Base-by-base conservation (phyloP, 1,284 basidiomycete genomes). In the Papiliotrema nemorosa region DNA sequence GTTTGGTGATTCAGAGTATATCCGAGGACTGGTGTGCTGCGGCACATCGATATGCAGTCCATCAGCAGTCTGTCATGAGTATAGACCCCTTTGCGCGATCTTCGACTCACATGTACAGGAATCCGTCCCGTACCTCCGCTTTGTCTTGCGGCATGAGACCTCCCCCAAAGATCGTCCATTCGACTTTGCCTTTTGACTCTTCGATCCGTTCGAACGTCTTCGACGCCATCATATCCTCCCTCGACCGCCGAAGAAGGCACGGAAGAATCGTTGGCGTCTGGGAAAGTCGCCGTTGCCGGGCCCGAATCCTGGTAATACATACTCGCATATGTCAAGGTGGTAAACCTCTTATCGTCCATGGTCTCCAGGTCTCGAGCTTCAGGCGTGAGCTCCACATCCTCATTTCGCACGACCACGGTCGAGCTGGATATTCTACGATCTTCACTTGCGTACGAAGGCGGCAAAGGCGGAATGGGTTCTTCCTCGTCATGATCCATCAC, bases 281-380 rank as follows among this genome's bases (percentile, higher is more conserved):
- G 52, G 6, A 24, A 33, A 13, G 25, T 44, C 7, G 61, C 64
- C 14, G 62, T 58, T 0, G 59, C 39, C 2, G 69, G 66, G 1
- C 55, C 60, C 16, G 69, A 70, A 25, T 66, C 66, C 33, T 67
- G 63, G 10, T 53, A 63, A 48, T 66, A 71, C 4, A 55, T 34
- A 4, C 61, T 64, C 4, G 60, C 53, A 26, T 46, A 46, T 4
- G 44, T 46, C 33, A 46, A 3, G 20, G 25, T 37, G 20, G 44
- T 46, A 9, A 46, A 24, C 12, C 62, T 53, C 29, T 55, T 57
- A 27, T 55, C 49, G 13, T 38, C 34, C 43, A 16, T 34, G 29
- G 16, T 22, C 20, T 12, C 29, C n/a, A 22, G 10, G 34, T 22
- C 18, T 24, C 33, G 22, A 24, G 33, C 13, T 25, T 24, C 21